phyloP scores from a whole-genome alignment of 805 yeast genomes.

The Candida hispaniensis region DNA sequence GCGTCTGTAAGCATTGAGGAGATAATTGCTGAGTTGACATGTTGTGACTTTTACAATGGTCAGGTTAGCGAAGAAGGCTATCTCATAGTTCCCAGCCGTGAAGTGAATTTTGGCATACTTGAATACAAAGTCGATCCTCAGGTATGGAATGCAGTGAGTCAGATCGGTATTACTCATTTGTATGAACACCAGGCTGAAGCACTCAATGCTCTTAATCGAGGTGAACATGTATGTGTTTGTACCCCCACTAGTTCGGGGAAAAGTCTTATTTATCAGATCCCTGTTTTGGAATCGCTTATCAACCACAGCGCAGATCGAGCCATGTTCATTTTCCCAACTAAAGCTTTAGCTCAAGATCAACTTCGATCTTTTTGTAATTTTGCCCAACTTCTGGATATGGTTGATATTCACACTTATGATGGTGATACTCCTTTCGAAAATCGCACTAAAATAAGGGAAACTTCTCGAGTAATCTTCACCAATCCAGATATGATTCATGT shows the following conservation, averaged over 20 bases:
- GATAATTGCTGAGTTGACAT: conserved; percentile 41
- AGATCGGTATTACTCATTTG: conserved; percentile 42
- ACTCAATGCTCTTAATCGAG: conserved; percentile 42
- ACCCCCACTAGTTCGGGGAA: conserved; percentile 96
- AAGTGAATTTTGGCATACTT: conserved; percentile 32
- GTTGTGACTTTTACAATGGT: conserved; percentile 41
- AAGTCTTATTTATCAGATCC: conserved; percentile 82
- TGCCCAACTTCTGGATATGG: conserved; percentile 38
- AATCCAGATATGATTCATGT: conserved; percentile 93
- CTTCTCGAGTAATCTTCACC: conserved; percentile 75
- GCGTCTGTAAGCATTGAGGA: conserved; percentile 36
- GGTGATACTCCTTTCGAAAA: conserved; percentile 72
- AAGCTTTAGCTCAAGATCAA: conserved; percentile 96
- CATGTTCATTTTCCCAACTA: conserved; percentile 88
- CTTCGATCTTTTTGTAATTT: conserved; percentile 61
- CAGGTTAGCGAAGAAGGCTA: conserved; percentile 51
- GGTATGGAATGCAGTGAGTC: conserved; percentile 39
- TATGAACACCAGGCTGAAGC: conserved; percentile 83
- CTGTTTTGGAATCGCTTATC: conserved; percentile 43
- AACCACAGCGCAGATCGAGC: conserved; percentile 41
- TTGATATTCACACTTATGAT: conserved; percentile 68
- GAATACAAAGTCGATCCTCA: conserved; percentile 37
- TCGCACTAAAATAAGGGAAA: conserved; percentile 44
- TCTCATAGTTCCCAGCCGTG: conserved; percentile 34
- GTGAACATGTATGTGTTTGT: conserved; percentile 70